Base-by-base conservation (phyloP, 345 rosid genomes). In the Schrenkiella parvula region DNA sequence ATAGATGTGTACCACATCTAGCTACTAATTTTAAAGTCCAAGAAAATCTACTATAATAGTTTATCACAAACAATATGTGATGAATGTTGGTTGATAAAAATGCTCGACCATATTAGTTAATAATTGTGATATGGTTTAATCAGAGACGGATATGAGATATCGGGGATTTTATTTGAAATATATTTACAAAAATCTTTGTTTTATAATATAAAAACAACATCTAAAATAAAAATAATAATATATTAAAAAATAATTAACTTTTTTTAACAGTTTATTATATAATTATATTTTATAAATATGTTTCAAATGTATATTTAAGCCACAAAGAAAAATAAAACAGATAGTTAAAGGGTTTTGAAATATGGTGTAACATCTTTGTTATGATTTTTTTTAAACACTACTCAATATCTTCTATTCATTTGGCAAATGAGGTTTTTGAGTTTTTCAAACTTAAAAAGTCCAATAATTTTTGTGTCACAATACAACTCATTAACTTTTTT, bases 401-500 rank as follows among this genome's bases (percentile, higher is more conserved):
- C 14, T 14, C 14, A 14, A 14, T 39, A 60, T n/a, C 8, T 41
- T 41, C 51, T 25, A 8, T 62, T 62, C 11, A 18, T 19, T 46
- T 48, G 58, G 22, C 22, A 65, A 48, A 50, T 32, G 34, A 52
- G 17, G 15, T 35, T 25, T 42, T 26, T 41, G 17, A 48, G 5
- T 3, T 38, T 31, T 58, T 29, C 66, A 68, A 68, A 61, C 64
- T 58, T 48, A 28, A 39, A 32, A 57, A 48, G 26, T 29, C 17
- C 26, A 56, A 44, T 13, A 10, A 42, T 47, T 57, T 25, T 8
- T 54, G 17, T 13, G 50, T 44, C 64, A 60, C 35, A 43, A 34
- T 35, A 56, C 72, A 66, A 46, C 34, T 64, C 57, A 64, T 6
- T 31, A 39, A 52, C 4, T 13, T 29, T 64, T 63, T 29, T 43